Percentiles rank a stretch among this genome's conserved stretches.
Conservation (phyloP, 1,139 yeast species). For the Meyerozyma smithsonii region DNA sequence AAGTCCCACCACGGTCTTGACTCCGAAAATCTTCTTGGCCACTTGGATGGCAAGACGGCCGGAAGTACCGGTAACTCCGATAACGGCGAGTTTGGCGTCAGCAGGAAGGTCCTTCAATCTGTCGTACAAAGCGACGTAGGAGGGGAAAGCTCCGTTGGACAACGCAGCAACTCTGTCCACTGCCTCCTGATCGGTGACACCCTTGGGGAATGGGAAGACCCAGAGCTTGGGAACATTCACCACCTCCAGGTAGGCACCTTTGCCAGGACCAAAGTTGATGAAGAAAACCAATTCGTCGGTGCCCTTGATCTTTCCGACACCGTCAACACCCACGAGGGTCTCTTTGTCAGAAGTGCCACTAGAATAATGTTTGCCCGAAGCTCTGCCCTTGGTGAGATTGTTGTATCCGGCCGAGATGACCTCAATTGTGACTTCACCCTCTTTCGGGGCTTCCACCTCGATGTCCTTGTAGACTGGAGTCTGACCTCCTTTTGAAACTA, state of each 20-base stretch:
- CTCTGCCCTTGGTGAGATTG: slow-evolving; percentile 15
- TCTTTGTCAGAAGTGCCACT: slow-evolving; percentile 4
- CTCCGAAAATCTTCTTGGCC: slow-evolving; percentile 11
- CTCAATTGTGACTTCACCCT: slow-evolving; percentile 10
- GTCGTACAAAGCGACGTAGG: slow-evolving; percentile 9
- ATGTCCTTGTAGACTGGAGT: slow-evolving; percentile 2
- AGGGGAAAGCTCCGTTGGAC: slow-evolving; percentile 12
- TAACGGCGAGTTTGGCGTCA: slow-evolving; percentile 8
- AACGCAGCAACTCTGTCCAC: slow-evolving; percentile 12
- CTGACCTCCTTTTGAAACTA: not conserved
- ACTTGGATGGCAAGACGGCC: slow-evolving; percentile 16
- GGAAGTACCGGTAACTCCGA: slow-evolving; percentile 17
- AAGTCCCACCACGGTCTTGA: slow-evolving; percentile 13
- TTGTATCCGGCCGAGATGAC: slow-evolving; percentile 15
- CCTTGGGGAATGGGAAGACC: slow-evolving; percentile 8
- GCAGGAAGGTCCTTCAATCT: slow-evolving; percentile 8
- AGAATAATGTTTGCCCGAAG: slow-evolving; percentile 15
- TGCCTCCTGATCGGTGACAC: slow-evolving; percentile 7
- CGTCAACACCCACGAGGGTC: slow-evolving; percentile 12
- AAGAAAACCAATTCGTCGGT: slow-evolving; percentile 11
- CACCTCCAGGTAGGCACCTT: slow-evolving; percentile 11
- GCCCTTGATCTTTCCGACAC: slow-evolving; percentile 11
- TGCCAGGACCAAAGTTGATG: slow-evolving; percentile 7
- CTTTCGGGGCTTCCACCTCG: not conserved
- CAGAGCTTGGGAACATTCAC: slow-evolving; percentile 9